Conservation (phyloP, 768 basidiomycete genomes). For the Termitomyces sp. region DNA sequence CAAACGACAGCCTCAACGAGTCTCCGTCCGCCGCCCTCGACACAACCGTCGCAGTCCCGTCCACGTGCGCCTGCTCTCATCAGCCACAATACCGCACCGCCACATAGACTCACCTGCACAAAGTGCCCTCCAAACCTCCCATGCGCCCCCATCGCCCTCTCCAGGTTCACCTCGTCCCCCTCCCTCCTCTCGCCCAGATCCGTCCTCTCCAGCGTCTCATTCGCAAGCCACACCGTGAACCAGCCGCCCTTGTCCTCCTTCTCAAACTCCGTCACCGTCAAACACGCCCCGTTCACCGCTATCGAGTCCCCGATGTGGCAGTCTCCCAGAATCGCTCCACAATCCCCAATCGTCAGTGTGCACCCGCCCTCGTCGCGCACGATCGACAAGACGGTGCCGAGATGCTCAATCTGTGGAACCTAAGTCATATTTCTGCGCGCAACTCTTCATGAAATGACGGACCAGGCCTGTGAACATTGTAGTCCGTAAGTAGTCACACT, state of each 20-base stretch:
- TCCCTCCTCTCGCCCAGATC: slow-evolving; percentile 80
- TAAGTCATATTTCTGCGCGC: no score
- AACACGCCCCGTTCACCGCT: slow-evolving; percentile 79
- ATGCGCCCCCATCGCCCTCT: slow-evolving; percentile 92
- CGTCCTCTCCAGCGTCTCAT: slow-evolving; percentile 88
- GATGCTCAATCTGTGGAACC: slow-evolving; percentile 73
- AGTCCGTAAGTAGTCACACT: not conserved
- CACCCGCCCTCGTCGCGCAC: slow-evolving; percentile 69
- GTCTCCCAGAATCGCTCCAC: slow-evolving; percentile 73
- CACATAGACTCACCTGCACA: slow-evolving; percentile 66
- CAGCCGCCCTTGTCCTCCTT: slow-evolving; percentile 55
- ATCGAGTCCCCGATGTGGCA: slow-evolving; percentile 95
- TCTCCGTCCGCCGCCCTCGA: slow-evolving; percentile 72
- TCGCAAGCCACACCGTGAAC: slow-evolving; percentile 94
- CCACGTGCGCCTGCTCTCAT: slow-evolving; percentile 78
- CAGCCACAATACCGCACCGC: not conserved
- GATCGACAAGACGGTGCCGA: slow-evolving; percentile 69
- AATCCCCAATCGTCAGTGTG: slow-evolving; percentile 70
- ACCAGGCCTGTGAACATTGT: slow-evolving; percentile 80
- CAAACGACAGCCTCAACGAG: slow-evolving; percentile 81
- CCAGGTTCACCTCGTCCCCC: slow-evolving; percentile 84
- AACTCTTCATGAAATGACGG: not conserved
- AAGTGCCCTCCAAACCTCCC: slow-evolving; percentile 95
- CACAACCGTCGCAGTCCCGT: slow-evolving; percentile 76
- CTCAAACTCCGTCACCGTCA: slow-evolving; percentile 89